Conservation (phyloP, 179 eudicot species). For the Kewa caespitosa region DNA sequence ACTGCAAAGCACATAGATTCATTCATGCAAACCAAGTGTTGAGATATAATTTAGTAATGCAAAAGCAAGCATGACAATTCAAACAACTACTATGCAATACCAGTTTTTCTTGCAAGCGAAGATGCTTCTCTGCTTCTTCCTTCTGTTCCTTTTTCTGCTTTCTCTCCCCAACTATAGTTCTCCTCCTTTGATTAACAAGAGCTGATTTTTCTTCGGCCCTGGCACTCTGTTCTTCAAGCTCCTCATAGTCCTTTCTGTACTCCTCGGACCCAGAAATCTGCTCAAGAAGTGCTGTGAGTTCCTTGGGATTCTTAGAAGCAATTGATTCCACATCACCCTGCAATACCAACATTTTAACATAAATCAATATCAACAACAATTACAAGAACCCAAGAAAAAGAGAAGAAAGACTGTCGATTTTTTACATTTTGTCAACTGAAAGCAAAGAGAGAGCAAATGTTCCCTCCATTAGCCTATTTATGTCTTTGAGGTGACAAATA, state of each 20-base stretch:
- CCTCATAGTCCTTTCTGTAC: constrained; percentile 78
- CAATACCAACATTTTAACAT: constrained; percentile 2
- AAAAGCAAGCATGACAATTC: constrained; percentile 6
- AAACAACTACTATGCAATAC: constrained; percentile 32
- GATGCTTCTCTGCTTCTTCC: constrained; percentile 95
- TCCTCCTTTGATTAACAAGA: constrained; percentile 79
- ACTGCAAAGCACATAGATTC: not conserved
- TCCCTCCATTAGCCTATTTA: not conserved
- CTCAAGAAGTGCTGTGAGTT: constrained; percentile 84
- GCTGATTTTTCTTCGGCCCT: constrained; percentile 87
- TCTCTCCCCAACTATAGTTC: constrained; percentile 79
- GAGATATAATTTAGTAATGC: not conserved
- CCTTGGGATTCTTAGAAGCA: constrained; percentile 97
- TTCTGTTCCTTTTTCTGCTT: constrained; percentile 98
- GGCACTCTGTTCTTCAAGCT: constrained; percentile 76
- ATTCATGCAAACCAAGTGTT: not conserved
- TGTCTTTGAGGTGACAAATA: not conserved
- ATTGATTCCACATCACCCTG: constrained; percentile 99
- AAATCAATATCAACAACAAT: not conserved
- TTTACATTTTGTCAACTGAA: not conserved
- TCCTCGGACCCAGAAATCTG: constrained; percentile 99
- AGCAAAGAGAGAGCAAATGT: not conserved
- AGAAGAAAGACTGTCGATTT: not conserved
- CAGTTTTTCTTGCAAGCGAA: constrained; percentile 85
- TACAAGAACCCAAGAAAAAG: not conserved